phyloP scores from a whole-genome alignment of 2,329 filamentous ascomycete genomes.

The Colletotrichum paranaense region DNA sequence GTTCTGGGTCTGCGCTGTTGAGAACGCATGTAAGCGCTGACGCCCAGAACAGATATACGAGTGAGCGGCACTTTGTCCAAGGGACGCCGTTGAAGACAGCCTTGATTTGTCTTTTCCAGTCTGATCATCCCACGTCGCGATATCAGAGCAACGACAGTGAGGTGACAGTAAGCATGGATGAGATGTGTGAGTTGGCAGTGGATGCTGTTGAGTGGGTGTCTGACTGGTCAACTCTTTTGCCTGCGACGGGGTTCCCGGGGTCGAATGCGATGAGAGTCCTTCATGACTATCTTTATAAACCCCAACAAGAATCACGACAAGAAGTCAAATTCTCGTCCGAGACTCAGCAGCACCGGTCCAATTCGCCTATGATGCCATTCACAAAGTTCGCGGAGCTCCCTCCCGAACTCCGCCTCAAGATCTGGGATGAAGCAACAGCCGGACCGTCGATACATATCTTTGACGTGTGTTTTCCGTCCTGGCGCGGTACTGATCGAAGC shows the following conservation, averaged over 20 bases:
- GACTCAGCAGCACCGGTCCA: too few species aligned
- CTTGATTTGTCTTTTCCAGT: background rate
- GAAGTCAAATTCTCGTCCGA: background rate
- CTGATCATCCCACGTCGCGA: too few species aligned
- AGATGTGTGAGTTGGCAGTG: conserved; percentile 2
- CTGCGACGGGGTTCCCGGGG: background rate
- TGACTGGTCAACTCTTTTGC: background rate
- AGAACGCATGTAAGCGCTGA: background rate
- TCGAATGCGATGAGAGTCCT: background rate
- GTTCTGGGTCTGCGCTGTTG: background rate
- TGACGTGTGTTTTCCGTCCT: conserved; percentile 43
- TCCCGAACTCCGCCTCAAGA: conserved; percentile 27
- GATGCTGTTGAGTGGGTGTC: conserved; percentile 8
- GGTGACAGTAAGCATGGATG: background rate
- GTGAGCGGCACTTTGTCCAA: too few species aligned
- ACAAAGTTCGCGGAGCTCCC: conserved; percentile 23
- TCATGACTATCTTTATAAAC: background rate
- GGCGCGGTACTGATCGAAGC: conserved; percentile 25
- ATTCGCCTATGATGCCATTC: conserved; percentile 43
- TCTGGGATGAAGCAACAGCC: conserved; percentile 28
- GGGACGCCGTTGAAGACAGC: background rate
- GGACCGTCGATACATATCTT: conserved; percentile 43
- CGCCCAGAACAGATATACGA: too few species aligned
- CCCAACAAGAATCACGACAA: background rate
- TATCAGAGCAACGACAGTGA: background rate